These are phyloP conservation scores for Chytriomyces hyalinus DNA, from an alignment of 192 early-diverging fungal species.

Conservation along the genomic window DNA sequence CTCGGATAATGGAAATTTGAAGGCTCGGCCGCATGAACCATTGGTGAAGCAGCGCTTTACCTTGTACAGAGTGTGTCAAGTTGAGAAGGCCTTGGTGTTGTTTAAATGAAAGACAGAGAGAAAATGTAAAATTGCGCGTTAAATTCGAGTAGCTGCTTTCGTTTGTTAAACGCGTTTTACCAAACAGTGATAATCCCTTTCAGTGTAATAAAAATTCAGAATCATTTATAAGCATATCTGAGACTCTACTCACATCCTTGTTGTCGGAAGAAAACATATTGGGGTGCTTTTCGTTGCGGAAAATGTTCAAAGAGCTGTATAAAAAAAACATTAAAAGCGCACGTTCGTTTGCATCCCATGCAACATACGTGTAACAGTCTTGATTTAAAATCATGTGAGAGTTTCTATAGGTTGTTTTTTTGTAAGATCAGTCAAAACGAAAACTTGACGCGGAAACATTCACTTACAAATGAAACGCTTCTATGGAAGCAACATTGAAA, in stretches of 20 bases:
- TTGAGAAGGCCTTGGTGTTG: constrained; percentile 58
- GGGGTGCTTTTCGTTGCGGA: constrained; percentile 78
- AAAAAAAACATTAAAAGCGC: neutral
- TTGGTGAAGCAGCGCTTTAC: constrained; percentile 60
- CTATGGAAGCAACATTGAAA: constrained; percentile 30
- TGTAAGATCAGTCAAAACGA: neutral
- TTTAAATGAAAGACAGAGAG: constrained; percentile 29
- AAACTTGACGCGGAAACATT: neutral
- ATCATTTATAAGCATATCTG: no score
- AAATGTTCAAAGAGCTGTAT: constrained; percentile 78
- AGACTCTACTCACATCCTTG: constrained; percentile 57
- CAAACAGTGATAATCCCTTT: no score
- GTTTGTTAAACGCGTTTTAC: no score
- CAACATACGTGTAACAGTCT: constrained; percentile 61
- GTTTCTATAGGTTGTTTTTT: constrained; percentile 5
- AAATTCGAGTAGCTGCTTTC: no score
- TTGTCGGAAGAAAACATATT: constrained; percentile 73
- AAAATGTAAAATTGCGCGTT: neutral
- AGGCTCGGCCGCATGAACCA: constrained; percentile 73
- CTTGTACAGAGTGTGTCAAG: constrained; percentile 63
- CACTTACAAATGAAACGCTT: constrained; percentile 48
- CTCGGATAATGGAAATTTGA: constrained; percentile 50
- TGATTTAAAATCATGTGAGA: constrained; percentile 61
- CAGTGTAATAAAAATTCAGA: no score
- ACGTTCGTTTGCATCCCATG: neutral